A percentile compares a stretch with the other conserved stretches of the same genome.
Evolutionary conservation across 1,139 yeast species (phyloP).

Genomic region (Geotrichum histeridarum): DNA sequence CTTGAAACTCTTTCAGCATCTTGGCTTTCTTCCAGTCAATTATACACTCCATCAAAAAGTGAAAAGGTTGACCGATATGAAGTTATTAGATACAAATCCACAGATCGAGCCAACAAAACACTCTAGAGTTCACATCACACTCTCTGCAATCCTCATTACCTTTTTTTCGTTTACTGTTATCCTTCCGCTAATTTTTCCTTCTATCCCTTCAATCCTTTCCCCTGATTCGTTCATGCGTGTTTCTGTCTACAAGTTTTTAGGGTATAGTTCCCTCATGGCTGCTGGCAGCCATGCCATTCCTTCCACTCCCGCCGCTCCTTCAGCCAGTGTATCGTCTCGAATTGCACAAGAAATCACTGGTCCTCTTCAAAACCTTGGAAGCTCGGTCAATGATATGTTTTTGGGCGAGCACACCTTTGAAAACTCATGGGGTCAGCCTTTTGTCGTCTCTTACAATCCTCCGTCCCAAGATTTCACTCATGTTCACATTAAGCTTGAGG

Average conservation of each 20-base stretch:
- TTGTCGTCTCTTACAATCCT: slow-evolving; percentile 41
- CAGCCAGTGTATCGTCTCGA: not conserved
- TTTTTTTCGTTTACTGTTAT: slow-evolving; percentile 16
- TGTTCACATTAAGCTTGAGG: slow-evolving; percentile 56
- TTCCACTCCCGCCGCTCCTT: not conserved
- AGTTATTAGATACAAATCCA: slow-evolving; percentile 11
- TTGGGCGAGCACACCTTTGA: slow-evolving; percentile 40
- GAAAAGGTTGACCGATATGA: not conserved
- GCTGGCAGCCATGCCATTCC: slow-evolving; percentile 8
- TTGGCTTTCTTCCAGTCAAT: no score
- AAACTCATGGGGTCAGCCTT: slow-evolving; percentile 57
- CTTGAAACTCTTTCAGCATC: no score
- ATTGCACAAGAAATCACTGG: slow-evolving; percentile 16
- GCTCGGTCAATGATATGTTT: slow-evolving; percentile 12
- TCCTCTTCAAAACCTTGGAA: slow-evolving; percentile 16
- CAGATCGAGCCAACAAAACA: slow-evolving; percentile 4
- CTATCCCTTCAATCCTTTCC: slow-evolving; percentile 14
- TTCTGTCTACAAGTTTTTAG: slow-evolving; percentile 2
- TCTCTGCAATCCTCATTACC: slow-evolving; percentile 4
- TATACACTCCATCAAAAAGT: no score
- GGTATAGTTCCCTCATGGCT: slow-evolving; percentile 7
- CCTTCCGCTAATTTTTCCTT: not conserved
- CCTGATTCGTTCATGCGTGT: slow-evolving; percentile 4
- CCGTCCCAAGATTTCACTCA: slow-evolving; percentile 48
- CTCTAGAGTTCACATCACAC: not conserved